phyloP scores from a whole-genome alignment of 1,284 basidiomycete species.

The Anthracocystis panici-leucophaei region DNA sequence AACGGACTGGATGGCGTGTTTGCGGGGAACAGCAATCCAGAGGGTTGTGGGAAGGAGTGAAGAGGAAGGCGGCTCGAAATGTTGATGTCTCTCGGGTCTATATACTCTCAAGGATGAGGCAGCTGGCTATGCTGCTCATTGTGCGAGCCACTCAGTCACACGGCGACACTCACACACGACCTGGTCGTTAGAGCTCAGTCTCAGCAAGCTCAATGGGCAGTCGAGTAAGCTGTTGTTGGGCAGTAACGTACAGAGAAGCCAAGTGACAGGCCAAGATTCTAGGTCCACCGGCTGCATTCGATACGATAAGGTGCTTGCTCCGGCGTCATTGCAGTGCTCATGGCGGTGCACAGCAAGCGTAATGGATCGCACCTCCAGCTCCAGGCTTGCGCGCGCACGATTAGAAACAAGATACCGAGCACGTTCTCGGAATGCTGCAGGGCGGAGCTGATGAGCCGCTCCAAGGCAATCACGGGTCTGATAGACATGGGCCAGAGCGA shows the following conservation, averaged over 20 bases:
- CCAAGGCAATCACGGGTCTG: too few relatives aligned
- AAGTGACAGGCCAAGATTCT: slow-evolving; percentile 13
- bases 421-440: slow-evolving; percentile 6
- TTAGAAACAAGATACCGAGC: neutral
- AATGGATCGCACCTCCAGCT: slow-evolving; percentile 1
- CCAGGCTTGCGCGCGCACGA: neutral
- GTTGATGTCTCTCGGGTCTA: neutral
- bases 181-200: neutral
- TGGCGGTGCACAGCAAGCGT: slow-evolving; percentile 10
- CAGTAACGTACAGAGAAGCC: neutral
- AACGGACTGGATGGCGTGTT: slow-evolving; percentile 26
- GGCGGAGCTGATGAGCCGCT: neutral
- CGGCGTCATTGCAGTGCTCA: neutral
- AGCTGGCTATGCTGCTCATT: neutral
- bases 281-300: neutral
- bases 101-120: slow-evolving; percentile 14
- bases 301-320: slow-evolving; percentile 1
- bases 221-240: too few relatives aligned
- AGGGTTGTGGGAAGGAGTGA: slow-evolving; percentile 12
- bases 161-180: neutral
- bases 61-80: neutral
- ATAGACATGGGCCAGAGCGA: neutral
- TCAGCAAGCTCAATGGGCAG: too few relatives aligned
- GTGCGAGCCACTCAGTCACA: neutral
- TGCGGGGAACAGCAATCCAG: slow-evolving; percentile 28